Conservation (phyloP, 2,329 filamentous ascomycete genomes). For the Sporothrix pallida region DNA sequence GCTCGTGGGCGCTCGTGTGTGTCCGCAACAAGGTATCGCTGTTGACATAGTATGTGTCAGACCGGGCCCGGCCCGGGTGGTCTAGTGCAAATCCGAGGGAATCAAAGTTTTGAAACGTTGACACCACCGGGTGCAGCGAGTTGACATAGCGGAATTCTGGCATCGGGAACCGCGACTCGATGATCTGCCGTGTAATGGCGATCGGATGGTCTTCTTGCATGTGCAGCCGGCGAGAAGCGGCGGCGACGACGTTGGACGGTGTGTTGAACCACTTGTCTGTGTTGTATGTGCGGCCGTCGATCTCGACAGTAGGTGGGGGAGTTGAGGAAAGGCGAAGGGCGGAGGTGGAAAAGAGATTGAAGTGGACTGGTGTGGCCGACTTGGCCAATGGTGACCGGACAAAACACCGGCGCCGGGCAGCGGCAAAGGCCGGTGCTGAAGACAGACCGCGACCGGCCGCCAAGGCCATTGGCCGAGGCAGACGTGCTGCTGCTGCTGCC, state of each 20-base stretch:
- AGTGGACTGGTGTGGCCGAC: neutral
- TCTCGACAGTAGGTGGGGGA: conserved; percentile 50
- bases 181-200: conserved; percentile 86
- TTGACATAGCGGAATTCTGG: conserved; percentile 79
- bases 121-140: conserved; percentile 80
- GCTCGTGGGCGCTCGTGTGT: conserved; percentile 93
- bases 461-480: conserved; percentile 30
- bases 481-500: conserved; percentile 13
- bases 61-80: conserved; percentile 83
- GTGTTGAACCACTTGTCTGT: conserved; percentile 87
- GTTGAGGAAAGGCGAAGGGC: conserved; percentile 7
- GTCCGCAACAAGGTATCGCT: conserved; percentile 82
- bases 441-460: conserved; percentile 11
- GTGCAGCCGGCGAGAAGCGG: conserved; percentile 81
- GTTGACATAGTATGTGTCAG: conserved; percentile 97
- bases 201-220: conserved; percentile 90
- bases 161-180: conserved; percentile 82
- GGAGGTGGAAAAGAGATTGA: neutral
- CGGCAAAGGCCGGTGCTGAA: neutral
- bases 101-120: conserved; percentile 89
- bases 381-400: neutral
- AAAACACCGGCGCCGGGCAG: neutral
- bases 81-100: conserved; percentile 89
- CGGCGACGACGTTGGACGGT: conserved; percentile 73
- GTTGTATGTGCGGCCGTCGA: conserved; percentile 68